These are phyloP conservation scores for Elymus sibiricus DNA, from an alignment of 176 grass and related monocot genomes.

Conservation along the genomic window DNA sequence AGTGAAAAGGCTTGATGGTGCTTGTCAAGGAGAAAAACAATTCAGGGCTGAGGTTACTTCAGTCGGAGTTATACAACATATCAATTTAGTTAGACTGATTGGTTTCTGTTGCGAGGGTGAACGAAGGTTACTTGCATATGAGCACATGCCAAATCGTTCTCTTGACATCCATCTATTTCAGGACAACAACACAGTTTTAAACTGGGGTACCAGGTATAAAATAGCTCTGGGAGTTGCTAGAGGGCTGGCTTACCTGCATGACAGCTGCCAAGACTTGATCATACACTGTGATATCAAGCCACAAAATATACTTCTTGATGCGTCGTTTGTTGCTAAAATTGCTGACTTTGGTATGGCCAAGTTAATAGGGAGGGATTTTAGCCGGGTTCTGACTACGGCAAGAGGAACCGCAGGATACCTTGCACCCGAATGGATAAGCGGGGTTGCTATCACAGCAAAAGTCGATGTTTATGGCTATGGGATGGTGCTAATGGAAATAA, in stretches of 20 bases:
- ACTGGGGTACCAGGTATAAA: slow-evolving; percentile 41
- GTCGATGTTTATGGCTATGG: slow-evolving; percentile 14
- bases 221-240: slow-evolving; percentile 44
- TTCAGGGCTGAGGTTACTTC: slow-evolving; percentile 29
- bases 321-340: slow-evolving; percentile 15
- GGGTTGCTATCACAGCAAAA: slow-evolving; percentile 15
- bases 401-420: slow-evolving; percentile 13
- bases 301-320: slow-evolving; percentile 11
- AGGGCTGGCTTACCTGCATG: slow-evolving; percentile 57
- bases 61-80: slow-evolving; percentile 47
- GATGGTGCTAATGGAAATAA: slow-evolving; percentile 13
- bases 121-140: slow-evolving; percentile 46
- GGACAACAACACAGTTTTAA: neutral
- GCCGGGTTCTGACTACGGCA: neutral
- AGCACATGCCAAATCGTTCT: slow-evolving; percentile 46
- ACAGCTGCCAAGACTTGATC: slow-evolving; percentile 41
- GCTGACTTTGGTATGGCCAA: slow-evolving; percentile 32
- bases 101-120: slow-evolving; percentile 49
- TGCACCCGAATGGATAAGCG: slow-evolving; percentile 12
- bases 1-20: slow-evolving; percentile 48
- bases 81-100: slow-evolving; percentile 52
- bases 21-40: slow-evolving; percentile 49
- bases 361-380: slow-evolving; percentile 9
- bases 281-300: slow-evolving; percentile 31
- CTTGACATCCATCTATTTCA: slow-evolving; percentile 41